Evolutionary conservation across 2,329 filamentous ascomycete species (phyloP).

Genomic region (Verticillium dahliae): DNA sequence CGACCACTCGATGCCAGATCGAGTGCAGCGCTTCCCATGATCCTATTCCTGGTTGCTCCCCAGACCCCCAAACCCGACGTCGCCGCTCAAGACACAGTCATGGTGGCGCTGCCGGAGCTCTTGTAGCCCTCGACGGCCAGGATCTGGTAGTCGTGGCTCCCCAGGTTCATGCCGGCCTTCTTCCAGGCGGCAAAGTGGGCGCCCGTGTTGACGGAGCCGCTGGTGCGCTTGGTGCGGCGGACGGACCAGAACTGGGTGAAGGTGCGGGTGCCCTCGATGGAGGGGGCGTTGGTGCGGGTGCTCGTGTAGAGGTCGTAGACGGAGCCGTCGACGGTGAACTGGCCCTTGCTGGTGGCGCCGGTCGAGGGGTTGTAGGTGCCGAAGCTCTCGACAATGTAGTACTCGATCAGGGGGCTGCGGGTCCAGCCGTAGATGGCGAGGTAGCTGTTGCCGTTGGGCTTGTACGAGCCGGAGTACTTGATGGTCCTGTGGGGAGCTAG

Average conservation of each 20-base stretch:
- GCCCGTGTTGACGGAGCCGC: conserved; percentile 39
- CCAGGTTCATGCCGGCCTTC: conserved; percentile 37
- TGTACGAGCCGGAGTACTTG: conserved; percentile 28
- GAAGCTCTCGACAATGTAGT: conserved; percentile 35
- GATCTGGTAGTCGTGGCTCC: conserved; percentile 43
- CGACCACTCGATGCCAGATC: background rate
- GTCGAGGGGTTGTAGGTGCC: conserved; percentile 34
- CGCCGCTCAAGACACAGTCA: conserved; percentile 9
- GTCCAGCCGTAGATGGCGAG: conserved; percentile 39
- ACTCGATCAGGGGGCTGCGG: conserved; percentile 28
- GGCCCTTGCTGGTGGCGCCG: conserved; percentile 23
- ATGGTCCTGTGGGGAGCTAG: conserved; percentile 17
- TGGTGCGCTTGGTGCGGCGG: conserved; percentile 34
- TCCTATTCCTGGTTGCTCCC: too few relatives aligned
- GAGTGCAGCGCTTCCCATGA: background rate
- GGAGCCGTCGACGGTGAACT: conserved; percentile 24
- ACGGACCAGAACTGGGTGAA: conserved; percentile 48
- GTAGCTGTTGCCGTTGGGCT: conserved; percentile 33
- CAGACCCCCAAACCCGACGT: too few relatives aligned
- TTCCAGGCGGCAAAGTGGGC: conserved; percentile 48
- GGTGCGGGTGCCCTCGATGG: conserved; percentile 38
- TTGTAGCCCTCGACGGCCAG: conserved; percentile 42
- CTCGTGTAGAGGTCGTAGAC: conserved; percentile 28
- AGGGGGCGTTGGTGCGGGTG: conserved; percentile 31
- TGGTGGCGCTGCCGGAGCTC: conserved; percentile 18